These are phyloP conservation scores for Trametes elegans DNA, from an alignment of 768 basidiomycete genomes.

Conservation along the genomic window DNA sequence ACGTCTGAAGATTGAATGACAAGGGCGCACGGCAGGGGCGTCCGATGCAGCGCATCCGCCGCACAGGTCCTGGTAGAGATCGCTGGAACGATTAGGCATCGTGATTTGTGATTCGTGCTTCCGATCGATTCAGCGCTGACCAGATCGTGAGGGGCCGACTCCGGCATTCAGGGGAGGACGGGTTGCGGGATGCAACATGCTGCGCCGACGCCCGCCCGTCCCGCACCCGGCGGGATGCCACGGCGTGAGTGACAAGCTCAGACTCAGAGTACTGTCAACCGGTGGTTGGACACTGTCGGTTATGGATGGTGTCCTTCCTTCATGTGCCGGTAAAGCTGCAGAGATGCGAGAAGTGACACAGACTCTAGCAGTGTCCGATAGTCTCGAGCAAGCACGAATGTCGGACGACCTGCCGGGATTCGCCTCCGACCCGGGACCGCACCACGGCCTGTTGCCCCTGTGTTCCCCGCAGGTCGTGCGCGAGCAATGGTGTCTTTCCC, in stretches of 20 bases:
- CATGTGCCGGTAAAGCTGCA: neutral
- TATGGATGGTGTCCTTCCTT: too few relatives aligned
- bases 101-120: neutral
- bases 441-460: neutral
- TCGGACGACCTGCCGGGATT: neutral
- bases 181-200: neutral
- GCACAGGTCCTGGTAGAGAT: constrained; percentile 2
- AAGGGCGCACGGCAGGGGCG: neutral
- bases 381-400: neutral
- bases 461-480: neutral
- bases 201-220: constrained; percentile 8
- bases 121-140: neutral
- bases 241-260: neutral
- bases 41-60: neutral
- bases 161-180: constrained; percentile 1
- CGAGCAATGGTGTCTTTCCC: neutral
- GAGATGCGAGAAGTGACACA: neutral
- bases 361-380: neutral
- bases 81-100: neutral
- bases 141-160: neutral
- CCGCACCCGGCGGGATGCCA: too few relatives aligned
- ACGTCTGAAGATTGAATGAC: neutral
- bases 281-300: neutral
- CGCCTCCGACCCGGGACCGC: neutral
- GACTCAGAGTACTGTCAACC: neutral